Evolutionary conservation across 1,284 basidiomycete species (phyloP).

Genomic region (Serendipita sp.): DNA sequence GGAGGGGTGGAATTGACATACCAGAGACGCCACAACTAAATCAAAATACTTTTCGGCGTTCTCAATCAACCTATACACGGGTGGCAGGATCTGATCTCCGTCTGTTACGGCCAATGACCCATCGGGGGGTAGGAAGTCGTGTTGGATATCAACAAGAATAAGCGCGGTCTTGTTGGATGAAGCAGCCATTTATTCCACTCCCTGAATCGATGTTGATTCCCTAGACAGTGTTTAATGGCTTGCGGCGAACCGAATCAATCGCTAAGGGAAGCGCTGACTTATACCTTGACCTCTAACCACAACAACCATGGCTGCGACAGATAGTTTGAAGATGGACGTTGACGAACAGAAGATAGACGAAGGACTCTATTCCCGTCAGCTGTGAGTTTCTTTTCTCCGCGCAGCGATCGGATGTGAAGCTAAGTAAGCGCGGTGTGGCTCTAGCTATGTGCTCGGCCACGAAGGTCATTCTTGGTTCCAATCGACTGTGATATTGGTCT

Average conservation of each 20-base stretch:
- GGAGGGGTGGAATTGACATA: conserved; percentile 14
- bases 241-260: neutral
- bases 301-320: conserved; percentile 9
- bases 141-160: conserved; percentile 44
- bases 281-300: neutral
- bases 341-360: conserved; percentile 78
- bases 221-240: neutral
- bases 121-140: conserved; percentile 49
- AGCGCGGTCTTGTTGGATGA: conserved; percentile 24
- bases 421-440: conserved; percentile 11
- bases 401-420: conserved; percentile 15
- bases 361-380: conserved; percentile 88
- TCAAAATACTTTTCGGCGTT: conserved; percentile 30
- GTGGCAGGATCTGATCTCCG: conserved; percentile 32
- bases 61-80: conserved; percentile 31
- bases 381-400: conserved; percentile 42
- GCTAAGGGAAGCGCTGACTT: too few relatives aligned
- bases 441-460: conserved; percentile 88
- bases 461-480: conserved; percentile 50
- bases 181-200: too few relatives aligned
- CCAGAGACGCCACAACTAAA: conserved; percentile 34
- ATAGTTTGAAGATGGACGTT: conserved; percentile 50
- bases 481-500: neutral
- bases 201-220: neutral
- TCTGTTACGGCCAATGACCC: conserved; percentile 39